Base-by-base conservation (phyloP, 805 yeast species). In the Yamadazyma paraphyllophila region DNA sequence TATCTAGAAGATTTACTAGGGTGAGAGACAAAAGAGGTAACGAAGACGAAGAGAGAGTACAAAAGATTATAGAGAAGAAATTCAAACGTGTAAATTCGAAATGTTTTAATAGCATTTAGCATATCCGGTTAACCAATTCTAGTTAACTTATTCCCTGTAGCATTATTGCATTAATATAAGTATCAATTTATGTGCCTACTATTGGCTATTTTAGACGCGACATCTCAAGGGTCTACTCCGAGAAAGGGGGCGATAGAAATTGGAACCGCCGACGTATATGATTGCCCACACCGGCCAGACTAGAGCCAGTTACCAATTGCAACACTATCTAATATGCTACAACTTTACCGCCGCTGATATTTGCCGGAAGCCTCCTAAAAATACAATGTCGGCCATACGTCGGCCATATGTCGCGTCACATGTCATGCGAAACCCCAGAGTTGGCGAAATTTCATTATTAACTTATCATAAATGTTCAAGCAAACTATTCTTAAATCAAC, bases 1-100 rank as follows among this genome's bases (percentile, higher is more conserved):
- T 65, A 67, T 44, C 59, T 78, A 53, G 81, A 78, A 16, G 69
- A 73, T 43, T 51, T 78, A 49, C 60, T 78, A 15, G 65, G 71
- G 47, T 29, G 13, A n/a, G 32, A 8, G n/a, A 36, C 8, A 24
- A 27, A 17, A 14, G 9, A 17, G 16, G 7, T 9, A 36, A 11
- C 10, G 29, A n/a, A 7, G 15, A 36, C 32, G 13, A 13, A 29
- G 5, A 29, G 12, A 29, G 13, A 13, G n/a, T 7, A 13, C 5
- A 6, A 20, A 29, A 12, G 36, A 15, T 13, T 32, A 32, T n/a
- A 32, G 36, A 32, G 32, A 29, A n/a, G n/a, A n/a, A n/a, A n/a
- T n/a, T n/a, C 32, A 3, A 12, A 29, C 12, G 32, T 29, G 32
- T 29, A 29, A 20, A 20, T 20, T 20, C 24, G 24, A 20, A 20